Evolutionary conservation across 306 rosid genomes (phyloP).

Genomic region (Oemleria cerasiformis): DNA sequence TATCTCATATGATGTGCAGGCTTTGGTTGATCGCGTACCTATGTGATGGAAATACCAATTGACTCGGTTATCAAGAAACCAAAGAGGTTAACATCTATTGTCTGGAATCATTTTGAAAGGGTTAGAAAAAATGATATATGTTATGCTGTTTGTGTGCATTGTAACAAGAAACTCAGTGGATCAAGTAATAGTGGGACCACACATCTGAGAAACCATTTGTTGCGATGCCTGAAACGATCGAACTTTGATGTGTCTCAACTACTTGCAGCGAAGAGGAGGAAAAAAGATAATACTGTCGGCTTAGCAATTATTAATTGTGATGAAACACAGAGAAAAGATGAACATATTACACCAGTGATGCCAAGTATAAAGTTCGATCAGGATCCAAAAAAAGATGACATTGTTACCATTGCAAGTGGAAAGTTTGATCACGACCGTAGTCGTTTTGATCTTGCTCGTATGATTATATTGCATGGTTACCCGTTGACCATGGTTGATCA

Average conservation of each 20-base stretch:
- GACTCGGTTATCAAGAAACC: slow-evolving; percentile 73
- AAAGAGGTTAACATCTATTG: slow-evolving; percentile 90
- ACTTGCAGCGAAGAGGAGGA: slow-evolving; percentile 84
- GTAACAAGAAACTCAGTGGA: slow-evolving; percentile 96
- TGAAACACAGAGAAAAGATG: slow-evolving; percentile 78
- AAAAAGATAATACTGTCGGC: slow-evolving; percentile 63
- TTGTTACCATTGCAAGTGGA: slow-evolving; percentile 51
- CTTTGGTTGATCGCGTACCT: slow-evolving; percentile 32
- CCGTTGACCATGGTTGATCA: slow-evolving; percentile 81
- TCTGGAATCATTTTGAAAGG: slow-evolving; percentile 98
- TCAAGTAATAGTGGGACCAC: slow-evolving; percentile 98
- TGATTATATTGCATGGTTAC: slow-evolving; percentile 89
- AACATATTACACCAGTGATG: slow-evolving; percentile 50
- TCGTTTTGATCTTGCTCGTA: slow-evolving; percentile 88
- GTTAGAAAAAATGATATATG: slow-evolving; percentile 84
- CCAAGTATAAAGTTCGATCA: slow-evolving; percentile 63
- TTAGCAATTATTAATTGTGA: slow-evolving; percentile 60
- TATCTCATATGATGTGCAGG: slow-evolving; percentile 34
- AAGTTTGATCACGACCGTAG: slow-evolving; percentile 87
- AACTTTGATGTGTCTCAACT: slow-evolving; percentile 92
- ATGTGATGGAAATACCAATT: slow-evolving; percentile 69
- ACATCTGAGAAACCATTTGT: slow-evolving; percentile 90
- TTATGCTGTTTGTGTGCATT: slow-evolving; percentile 88
- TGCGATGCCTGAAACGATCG: slow-evolving; percentile 90
- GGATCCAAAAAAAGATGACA: slow-evolving; percentile 77